These are phyloP conservation scores for Agaricus blazei DNA, from an alignment of 768 basidiomycete species.

Conservation along the genomic window DNA sequence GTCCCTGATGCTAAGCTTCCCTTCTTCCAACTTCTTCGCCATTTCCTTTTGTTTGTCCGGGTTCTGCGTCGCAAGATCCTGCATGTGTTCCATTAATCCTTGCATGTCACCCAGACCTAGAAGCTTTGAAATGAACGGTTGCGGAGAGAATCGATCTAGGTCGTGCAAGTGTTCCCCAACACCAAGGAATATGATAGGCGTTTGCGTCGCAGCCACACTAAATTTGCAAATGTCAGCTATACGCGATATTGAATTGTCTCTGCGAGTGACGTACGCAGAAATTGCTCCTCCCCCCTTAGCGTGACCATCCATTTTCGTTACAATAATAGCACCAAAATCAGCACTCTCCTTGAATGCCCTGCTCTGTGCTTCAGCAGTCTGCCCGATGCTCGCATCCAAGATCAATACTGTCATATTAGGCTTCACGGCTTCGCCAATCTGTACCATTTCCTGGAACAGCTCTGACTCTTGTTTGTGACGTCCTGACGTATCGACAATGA, in stretches of 20 bases:
- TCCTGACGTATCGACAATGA: constrained; percentile 98
- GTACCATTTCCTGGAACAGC: constrained; percentile 96
- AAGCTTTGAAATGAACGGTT: constrained; percentile 96
- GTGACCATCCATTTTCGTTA: constrained; percentile 99
- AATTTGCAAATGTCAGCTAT: constrained; percentile 4
- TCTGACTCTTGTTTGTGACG: constrained; percentile 97
- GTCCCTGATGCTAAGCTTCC: constrained; percentile 93
- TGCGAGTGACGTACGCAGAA: constrained; percentile 71
- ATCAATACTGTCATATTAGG: constrained; percentile 96
- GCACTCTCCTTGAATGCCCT: constrained; percentile 97
- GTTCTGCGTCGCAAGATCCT: constrained; percentile 88
- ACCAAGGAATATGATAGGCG: constrained; percentile 97
- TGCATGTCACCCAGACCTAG: constrained; percentile 95
- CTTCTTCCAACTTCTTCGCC: constrained; percentile 95
- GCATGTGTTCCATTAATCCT: constrained; percentile 98
- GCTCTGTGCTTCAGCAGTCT: constrained; percentile 96
- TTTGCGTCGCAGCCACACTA: constrained; percentile 97
- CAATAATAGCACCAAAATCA: constrained; percentile 97
- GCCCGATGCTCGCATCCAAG: constrained; percentile 96
- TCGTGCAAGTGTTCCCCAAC: constrained; percentile 98
- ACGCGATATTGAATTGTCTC: not conserved
- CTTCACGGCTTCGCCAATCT: constrained; percentile 89
- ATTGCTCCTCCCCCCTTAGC: constrained; percentile 99
- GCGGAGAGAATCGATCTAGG: constrained; percentile 91
- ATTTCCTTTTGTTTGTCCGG: constrained; percentile 98